Percentiles rank a stretch among this genome's conserved stretches.
Conservation (phyloP, 495 filamentous ascomycete species). For the Cetradonia linearis region DNA sequence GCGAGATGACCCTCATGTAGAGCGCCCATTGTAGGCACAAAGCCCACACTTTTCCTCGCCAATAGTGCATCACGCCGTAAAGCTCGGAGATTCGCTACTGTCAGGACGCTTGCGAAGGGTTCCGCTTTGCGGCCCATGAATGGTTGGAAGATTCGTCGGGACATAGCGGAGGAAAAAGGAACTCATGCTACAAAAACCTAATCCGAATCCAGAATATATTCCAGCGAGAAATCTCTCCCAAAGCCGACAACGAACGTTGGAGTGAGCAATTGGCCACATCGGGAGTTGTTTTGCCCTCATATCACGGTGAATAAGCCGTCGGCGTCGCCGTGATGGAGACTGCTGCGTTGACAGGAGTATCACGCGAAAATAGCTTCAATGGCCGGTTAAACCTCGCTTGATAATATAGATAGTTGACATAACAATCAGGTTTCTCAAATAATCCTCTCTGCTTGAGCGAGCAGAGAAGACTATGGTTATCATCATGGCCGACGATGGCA, state of each 20-base stretch:
- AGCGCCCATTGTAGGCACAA: constrained; percentile 96
- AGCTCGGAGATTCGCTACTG: constrained; percentile 58
- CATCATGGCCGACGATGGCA: constrained; percentile 83
- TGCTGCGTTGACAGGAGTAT: constrained; percentile 10
- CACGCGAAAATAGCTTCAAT: not conserved
- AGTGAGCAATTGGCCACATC: not conserved
- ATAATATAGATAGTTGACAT: not conserved
- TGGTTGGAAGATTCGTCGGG: not conserved
- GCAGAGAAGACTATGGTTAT: not conserved
- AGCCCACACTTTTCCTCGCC: constrained; percentile 48
- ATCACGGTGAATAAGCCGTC: not conserved
- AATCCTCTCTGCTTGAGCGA: not conserved
- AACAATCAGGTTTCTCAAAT: not conserved
- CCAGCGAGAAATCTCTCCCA: not conserved
- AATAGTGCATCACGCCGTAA: constrained; percentile 59
- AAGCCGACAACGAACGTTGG: not conserved
- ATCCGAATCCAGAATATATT: not conserved
- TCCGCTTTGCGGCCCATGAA: not conserved
- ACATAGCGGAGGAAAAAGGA: constrained; percentile 3
- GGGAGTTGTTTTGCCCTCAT: not conserved
- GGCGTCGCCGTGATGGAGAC: constrained; percentile 6
- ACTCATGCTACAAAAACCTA: not conserved
- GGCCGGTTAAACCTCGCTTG: constrained; percentile 8
- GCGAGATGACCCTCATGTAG: constrained; percentile 85
- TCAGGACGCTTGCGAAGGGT: constrained; percentile 41